A percentile compares a stretch with the other conserved stretches of the same genome.
phyloP scores from a whole-genome alignment of 2,329 filamentous ascomycete species.

The Alternaria incomplexa region DNA sequence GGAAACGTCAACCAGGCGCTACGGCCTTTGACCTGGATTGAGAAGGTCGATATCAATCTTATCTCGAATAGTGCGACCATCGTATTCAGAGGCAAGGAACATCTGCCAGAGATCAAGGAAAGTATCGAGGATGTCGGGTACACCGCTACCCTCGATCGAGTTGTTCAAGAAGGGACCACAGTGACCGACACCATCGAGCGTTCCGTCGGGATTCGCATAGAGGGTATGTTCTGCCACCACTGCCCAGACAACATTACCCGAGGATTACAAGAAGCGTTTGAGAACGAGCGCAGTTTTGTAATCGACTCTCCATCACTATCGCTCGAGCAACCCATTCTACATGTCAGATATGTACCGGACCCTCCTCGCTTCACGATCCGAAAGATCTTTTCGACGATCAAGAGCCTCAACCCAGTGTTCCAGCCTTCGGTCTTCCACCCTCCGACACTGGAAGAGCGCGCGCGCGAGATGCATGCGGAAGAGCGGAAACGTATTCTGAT shows the following conservation, averaged over 20 bases:
- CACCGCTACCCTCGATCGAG: slow-evolving; percentile 47
- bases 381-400: slow-evolving; percentile 72
- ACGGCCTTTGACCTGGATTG: slow-evolving; percentile 54
- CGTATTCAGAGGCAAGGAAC: slow-evolving; percentile 55
- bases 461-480: slow-evolving; percentile 71
- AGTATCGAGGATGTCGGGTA: slow-evolving; percentile 58
- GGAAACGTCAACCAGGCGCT: slow-evolving; percentile 57
- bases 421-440: slow-evolving; percentile 75
- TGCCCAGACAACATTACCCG: slow-evolving; percentile 59
- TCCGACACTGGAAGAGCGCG: slow-evolving; percentile 82
- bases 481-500: slow-evolving; percentile 73
- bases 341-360: slow-evolving; percentile 71
- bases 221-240: slow-evolving; percentile 56
- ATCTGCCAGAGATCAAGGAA: slow-evolving; percentile 54
- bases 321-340: slow-evolving; percentile 68
- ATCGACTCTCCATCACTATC: slow-evolving; percentile 64
- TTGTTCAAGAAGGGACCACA: slow-evolving; percentile 18
- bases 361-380: slow-evolving; percentile 76
- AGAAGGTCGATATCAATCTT: slow-evolving; percentile 57
- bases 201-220: slow-evolving; percentile 44
- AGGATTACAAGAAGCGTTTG: slow-evolving; percentile 60
- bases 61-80: slow-evolving; percentile 59
- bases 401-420: slow-evolving; percentile 69
- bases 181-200: slow-evolving; percentile 24
- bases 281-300: slow-evolving; percentile 50